A percentile compares a stretch with the other conserved stretches of the same genome.
Evolutionary conservation across 805 yeast species (phyloP).

Genomic region (Teunomyces funiuensis): DNA sequence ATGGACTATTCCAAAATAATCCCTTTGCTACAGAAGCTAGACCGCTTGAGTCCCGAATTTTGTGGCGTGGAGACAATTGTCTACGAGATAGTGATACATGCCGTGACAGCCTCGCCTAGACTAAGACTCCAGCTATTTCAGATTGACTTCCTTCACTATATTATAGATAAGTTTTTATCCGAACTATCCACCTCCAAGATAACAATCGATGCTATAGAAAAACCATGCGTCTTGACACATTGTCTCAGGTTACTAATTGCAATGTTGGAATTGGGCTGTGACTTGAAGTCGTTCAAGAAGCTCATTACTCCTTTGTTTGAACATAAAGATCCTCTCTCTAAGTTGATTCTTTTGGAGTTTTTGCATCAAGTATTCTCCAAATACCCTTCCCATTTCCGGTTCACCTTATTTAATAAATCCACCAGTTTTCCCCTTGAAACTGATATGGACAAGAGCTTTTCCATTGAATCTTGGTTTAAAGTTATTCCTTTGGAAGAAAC

Average conservation of each 20-base stretch:
- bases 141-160: conserved; percentile 16
- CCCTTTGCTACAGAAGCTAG: conserved; percentile 14
- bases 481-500: conserved; percentile 16
- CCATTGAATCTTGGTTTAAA: conserved; percentile 44
- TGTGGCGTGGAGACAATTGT: conserved; percentile 30
- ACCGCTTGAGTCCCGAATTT: conserved; percentile 22
- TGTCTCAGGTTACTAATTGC: conserved; percentile 22
- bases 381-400: conserved; percentile 29
- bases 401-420: conserved; percentile 24
- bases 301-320: conserved; percentile 20
- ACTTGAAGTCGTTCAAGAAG: conserved; percentile 18
- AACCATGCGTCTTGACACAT: conserved; percentile 17
- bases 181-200: neutral
- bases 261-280: conserved; percentile 38
- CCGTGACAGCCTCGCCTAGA: conserved; percentile 24
- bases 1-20: conserved; percentile 1
- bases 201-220: conserved; percentile 1
- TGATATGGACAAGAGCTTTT: conserved; percentile 22
- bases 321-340: conserved; percentile 8
- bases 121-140: conserved; percentile 18
- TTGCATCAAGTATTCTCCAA: conserved; percentile 20
- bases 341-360: conserved; percentile 21
- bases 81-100: conserved; percentile 23
- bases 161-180: conserved; percentile 22
- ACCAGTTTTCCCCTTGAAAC: conserved; percentile 23